A percentile compares a stretch with the other conserved stretches of the same genome.
Evolutionary conservation across 2,329 filamentous ascomycete species (phyloP).

Genomic region (Claviceps spartinae): DNA sequence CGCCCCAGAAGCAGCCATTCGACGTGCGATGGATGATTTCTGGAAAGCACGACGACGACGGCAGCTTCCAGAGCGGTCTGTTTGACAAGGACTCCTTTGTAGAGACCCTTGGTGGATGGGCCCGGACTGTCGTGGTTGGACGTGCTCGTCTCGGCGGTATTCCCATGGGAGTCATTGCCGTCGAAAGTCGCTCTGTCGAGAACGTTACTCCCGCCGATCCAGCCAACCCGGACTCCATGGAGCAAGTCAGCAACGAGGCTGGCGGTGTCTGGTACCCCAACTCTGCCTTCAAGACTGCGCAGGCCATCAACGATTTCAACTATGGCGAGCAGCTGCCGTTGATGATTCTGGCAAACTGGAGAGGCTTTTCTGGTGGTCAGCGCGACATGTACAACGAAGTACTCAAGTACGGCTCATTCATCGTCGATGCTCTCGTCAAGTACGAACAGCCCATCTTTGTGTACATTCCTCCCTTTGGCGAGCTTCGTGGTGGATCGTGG

Average conservation of each 20-base stretch:
- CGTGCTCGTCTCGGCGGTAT: conserved; percentile 94
- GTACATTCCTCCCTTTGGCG: conserved; percentile 93
- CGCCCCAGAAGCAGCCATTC: conserved; percentile 69
- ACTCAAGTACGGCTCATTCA: conserved; percentile 97
- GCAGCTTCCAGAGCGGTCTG: conserved; percentile 66
- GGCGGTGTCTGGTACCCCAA: conserved; percentile 99
- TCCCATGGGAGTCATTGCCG: conserved; percentile 93
- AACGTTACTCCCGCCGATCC: conserved; percentile 94
- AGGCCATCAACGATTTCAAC: conserved; percentile 99
- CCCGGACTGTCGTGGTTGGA: conserved; percentile 88
- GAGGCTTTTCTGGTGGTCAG: conserved; percentile 98
- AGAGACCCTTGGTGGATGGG: conserved; percentile 93
- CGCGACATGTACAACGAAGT: conserved; percentile 99
- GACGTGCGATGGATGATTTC: conserved; percentile 90
- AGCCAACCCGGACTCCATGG: conserved; percentile 95
- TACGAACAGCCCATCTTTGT: conserved; percentile 98
- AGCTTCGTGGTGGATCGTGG: conserved; percentile 98
- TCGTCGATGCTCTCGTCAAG: conserved; percentile 95
- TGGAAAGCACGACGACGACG: conserved; percentile 65
- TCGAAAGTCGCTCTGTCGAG: conserved; percentile 91
- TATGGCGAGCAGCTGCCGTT: conserved; percentile 93
- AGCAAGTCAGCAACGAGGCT: conserved; percentile 87
- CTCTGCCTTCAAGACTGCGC: conserved; percentile 98
- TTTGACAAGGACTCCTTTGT: conserved; percentile 97
- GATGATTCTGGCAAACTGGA: conserved; percentile 99